These are phyloP conservation scores for Glomus cerebriforme DNA, from an alignment of 192 early-diverging fungal genomes.

Conservation along the genomic window DNA sequence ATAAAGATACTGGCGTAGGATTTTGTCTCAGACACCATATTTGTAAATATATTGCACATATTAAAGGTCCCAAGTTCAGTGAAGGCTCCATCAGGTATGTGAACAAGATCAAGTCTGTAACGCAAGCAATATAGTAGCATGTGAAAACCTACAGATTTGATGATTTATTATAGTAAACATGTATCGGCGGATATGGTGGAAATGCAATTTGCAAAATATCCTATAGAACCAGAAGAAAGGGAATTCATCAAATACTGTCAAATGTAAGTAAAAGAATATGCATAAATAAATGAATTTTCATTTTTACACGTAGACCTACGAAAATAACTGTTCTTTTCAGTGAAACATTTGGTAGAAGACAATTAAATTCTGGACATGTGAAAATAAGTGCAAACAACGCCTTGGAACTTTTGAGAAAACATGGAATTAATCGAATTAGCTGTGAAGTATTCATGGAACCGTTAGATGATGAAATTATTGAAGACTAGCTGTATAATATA, in stretches of 20 bases:
- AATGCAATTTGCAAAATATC: not conserved
- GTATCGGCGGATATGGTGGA: not conserved
- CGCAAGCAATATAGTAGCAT: no score
- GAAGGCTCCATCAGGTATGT: not conserved
- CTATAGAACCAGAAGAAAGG: not conserved
- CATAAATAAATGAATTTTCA: not conserved
- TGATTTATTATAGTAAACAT: slow-evolving; percentile 8
- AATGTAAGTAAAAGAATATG: not conserved
- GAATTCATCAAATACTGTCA: slow-evolving; percentile 10
- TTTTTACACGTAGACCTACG: not conserved
- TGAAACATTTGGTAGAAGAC: not conserved
- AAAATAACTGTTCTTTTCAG: not conserved
- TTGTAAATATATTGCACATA: not conserved
- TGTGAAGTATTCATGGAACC: slow-evolving; percentile 19
- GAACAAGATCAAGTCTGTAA: not conserved
- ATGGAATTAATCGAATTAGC: not conserved
- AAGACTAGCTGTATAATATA: not conserved
- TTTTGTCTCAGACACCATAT: slow-evolving; percentile 1
- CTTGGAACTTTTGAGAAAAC: slow-evolving; percentile 2
- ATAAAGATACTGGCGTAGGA: not conserved
- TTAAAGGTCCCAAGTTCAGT: not conserved
- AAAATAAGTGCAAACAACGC: slow-evolving; percentile 14
- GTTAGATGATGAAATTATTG: not conserved
- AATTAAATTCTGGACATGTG: not conserved
- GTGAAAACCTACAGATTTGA: no score